Base-by-base conservation (phyloP, 139 green algal genomes). In the Cymbomonas tetramitiformis region DNA sequence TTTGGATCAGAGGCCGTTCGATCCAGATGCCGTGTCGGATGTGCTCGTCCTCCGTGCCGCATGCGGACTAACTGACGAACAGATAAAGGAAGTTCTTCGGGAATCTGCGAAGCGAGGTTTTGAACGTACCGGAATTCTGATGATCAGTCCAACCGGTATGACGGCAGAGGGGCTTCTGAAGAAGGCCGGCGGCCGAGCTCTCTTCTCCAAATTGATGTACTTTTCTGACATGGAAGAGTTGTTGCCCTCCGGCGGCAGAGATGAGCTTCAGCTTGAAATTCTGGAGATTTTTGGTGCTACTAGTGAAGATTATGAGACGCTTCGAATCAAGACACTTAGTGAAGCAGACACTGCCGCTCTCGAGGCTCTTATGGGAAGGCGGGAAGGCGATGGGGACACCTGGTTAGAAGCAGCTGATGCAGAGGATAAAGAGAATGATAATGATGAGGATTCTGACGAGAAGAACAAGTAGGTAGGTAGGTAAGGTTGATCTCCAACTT, bases 141-240 rank as follows among this genome's bases (percentile, higher is more conserved):
- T 79, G 61, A 51, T 66, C 30, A 25, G 65, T 12, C 30, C 52
- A 18, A 18, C 61, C 36, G 83, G 77, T 38, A 70, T 89, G 30
- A 70, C 51, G 9, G 61, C 58, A 32, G 54, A 67, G 33, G 83
- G 82, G n/a, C 21, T 71, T 21, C 70, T 93, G 70, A 73, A 85
- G 46, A 95, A 96, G 68, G 84, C 82, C 31, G 83, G 83, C 9
- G 82, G 75, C 59, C 47, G 72, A 12, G 70, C 70, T 8, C 68
- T 96, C 46, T 95, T 96, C 69, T 71, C 73, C 43, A 98, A 98
- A 75, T 63, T 98, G 61, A 75, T 94, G 30, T 95, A 90, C 63
- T 56, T 98, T 0, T 79, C 74, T 34, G 84, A 97, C 67, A 50
- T 54, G 25, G 69, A 85, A 28, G 64, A 72, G 26, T 62, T 95